Conservation (phyloP, 345 rosid species). For the Citropsis articulata region DNA sequence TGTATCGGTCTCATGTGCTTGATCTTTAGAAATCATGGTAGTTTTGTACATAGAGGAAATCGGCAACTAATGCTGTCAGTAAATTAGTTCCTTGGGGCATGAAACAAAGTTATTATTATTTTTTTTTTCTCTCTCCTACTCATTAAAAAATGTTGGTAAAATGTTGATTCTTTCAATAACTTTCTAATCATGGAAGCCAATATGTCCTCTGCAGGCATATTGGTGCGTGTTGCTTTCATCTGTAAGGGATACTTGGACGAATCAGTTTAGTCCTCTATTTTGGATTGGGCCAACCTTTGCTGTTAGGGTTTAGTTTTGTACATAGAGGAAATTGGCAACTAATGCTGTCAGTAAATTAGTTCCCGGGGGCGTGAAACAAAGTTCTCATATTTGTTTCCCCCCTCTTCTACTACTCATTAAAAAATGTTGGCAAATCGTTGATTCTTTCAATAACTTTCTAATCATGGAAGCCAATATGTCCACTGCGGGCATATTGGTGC, state of each 20-base stretch:
- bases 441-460: neutral
- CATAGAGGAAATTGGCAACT: neutral
- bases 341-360: neutral
- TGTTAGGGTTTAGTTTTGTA: neutral
- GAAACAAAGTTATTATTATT: neutral
- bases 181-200: neutral
- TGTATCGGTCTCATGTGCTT: neutral
- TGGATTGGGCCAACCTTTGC: neutral
- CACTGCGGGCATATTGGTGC: neutral
- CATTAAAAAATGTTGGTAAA: neutral
- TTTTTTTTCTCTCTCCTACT: neutral
- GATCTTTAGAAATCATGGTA: neutral
- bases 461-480: neutral
- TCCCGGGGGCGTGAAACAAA: neutral
- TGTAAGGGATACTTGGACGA: neutral
- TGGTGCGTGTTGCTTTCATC: neutral
- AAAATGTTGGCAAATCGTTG: neutral
- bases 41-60: neutral
- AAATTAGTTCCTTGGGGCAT: constrained; percentile 1
- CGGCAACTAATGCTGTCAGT: neutral
- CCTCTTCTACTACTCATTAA: neutral
- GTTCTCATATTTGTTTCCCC: neutral
- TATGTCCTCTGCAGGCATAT: neutral
- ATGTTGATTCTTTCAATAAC: neutral
- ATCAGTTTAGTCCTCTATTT: neutral